phyloP scores from a whole-genome alignment of 805 yeast genomes.

The Candida ipomoeae region DNA sequence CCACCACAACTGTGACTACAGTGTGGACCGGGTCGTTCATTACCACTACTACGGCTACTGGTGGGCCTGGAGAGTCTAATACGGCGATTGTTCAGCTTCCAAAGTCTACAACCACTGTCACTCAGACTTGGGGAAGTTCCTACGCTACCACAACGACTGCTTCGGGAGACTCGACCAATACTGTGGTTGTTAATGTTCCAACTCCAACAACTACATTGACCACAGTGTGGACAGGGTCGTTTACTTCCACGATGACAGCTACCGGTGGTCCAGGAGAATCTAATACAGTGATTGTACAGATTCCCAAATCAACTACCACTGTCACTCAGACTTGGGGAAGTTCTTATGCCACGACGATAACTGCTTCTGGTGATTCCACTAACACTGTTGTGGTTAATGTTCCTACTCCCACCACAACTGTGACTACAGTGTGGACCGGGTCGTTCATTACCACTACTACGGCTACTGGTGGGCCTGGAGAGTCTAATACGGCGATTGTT shows the following conservation, averaged over 20 bases:
- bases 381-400: constrained; percentile 13
- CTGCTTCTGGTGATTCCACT: not conserved
- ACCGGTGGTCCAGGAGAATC: not conserved
- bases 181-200: constrained; percentile 8
- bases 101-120: not conserved
- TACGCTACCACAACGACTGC: constrained; percentile 4
- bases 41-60: too few relatives aligned
- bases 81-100: constrained; percentile 13
- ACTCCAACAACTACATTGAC: too few relatives aligned
- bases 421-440: constrained; percentile 10
- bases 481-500: constrained; percentile 5
- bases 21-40: too few relatives aligned
- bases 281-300: constrained; percentile 14
- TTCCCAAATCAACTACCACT: constrained; percentile 6
- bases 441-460: not conserved
- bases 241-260: too few relatives aligned
- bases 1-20: too few relatives aligned
- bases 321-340: constrained; percentile 4
- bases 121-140: constrained; percentile 3
- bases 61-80: constrained; percentile 4
- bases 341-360: constrained; percentile 1
- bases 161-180: constrained; percentile 2
- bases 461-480: constrained; percentile 4
- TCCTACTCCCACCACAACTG: constrained; percentile 15
- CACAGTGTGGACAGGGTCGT: too few relatives aligned